Evolutionary conservation across 148 eudicot species (phyloP).

Genomic region (Suaeda aralocaspica): DNA sequence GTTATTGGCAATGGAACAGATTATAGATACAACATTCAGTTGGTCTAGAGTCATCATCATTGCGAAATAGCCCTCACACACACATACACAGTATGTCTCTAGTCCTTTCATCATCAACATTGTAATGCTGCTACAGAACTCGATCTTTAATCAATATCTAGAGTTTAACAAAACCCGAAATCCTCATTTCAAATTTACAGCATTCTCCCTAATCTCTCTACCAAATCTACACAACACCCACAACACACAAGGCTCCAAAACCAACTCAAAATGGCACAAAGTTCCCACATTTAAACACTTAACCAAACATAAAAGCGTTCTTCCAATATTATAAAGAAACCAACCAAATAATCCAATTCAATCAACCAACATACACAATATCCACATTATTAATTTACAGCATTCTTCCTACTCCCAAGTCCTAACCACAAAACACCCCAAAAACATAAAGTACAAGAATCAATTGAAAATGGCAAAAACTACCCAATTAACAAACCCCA

Average conservation of each 20-base stretch:
- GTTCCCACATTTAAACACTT: neutral
- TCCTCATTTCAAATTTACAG: neutral
- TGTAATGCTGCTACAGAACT: neutral
- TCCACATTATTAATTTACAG: neutral
- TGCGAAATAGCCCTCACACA: no score
- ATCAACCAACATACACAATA: no score
- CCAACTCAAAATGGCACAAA: neutral
- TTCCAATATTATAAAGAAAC: no score
- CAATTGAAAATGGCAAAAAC: neutral
- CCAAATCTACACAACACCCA: neutral
- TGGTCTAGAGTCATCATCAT: no score
- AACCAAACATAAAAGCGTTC: no score
- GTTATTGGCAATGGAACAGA: neutral
- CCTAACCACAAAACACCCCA: neutral
- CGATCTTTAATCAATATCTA: neutral
- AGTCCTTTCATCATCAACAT: no score
- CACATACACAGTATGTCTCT: no score
- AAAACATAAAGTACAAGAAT: neutral
- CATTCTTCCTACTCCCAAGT: neutral
- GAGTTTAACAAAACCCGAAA: neutral
- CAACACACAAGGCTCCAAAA: neutral
- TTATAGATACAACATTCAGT: no score
- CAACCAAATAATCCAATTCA: no score
- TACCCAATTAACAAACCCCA: slow-evolving; percentile 3
- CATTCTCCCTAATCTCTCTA: neutral